Evolutionary conservation across 2,329 filamentous ascomycete genomes (phyloP).

Genomic region (Davidsoniella neocaledoniae): DNA sequence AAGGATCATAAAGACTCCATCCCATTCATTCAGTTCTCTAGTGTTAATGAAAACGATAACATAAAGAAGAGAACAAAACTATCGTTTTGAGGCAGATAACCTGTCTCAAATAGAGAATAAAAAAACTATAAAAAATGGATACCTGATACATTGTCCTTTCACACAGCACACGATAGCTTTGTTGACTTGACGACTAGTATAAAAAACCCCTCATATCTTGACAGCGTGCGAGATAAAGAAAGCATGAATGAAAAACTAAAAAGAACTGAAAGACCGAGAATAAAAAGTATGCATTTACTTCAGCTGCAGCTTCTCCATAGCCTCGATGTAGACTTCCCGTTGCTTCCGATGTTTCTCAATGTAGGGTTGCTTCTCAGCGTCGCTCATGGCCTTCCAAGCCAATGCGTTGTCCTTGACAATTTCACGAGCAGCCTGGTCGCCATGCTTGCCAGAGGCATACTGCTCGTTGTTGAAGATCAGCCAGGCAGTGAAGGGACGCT

Average conservation of each 20-base stretch:
- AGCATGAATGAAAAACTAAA: neutral
- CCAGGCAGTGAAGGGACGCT: conserved; percentile 16
- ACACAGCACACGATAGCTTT: too few relatives aligned
- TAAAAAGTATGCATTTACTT: neutral
- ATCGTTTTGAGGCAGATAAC: too few relatives aligned
- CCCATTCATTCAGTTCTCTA: too few relatives aligned
- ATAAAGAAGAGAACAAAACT: too few relatives aligned
- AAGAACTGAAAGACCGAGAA: neutral
- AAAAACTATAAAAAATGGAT: too few relatives aligned
- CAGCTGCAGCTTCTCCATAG: neutral
- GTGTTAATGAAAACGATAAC: too few relatives aligned
- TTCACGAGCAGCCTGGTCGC: conserved; percentile 13
- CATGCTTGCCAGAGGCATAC: conserved; percentile 19
- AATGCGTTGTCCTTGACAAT: conserved; percentile 16
- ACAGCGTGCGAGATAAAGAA: neutral
- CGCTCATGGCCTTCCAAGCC: conserved; percentile 29
- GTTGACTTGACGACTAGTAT: neutral
- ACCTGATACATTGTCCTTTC: too few relatives aligned
- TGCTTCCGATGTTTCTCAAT: neutral
- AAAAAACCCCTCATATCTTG: neutral
- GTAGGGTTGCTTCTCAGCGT: conserved; percentile 25
- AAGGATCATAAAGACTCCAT: too few relatives aligned
- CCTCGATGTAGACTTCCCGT: neutral
- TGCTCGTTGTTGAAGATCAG: conserved; percentile 23
- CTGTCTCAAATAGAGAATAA: too few relatives aligned